Evolutionary conservation across 1,139 yeast genomes (phyloP).

Genomic region (Hemisphaericaspora lyxosophila): DNA sequence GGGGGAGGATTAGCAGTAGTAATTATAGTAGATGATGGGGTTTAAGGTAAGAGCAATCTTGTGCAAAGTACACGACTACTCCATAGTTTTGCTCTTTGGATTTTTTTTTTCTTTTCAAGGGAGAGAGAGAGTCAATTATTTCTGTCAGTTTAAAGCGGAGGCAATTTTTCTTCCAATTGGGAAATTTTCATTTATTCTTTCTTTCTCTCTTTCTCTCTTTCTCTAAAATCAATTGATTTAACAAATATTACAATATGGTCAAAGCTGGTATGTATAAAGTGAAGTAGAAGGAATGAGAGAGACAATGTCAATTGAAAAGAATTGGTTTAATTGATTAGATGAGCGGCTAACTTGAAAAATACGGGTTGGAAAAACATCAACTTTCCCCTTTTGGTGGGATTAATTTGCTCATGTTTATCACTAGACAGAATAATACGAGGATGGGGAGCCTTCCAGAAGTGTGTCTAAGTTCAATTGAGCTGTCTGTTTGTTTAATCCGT

Average conservation of each 20-base stretch:
- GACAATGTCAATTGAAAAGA: neutral
- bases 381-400: neutral
- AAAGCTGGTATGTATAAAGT: constrained; percentile 33
- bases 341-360: neutral
- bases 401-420: neutral
- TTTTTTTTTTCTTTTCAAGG: neutral
- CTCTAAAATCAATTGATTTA: constrained; percentile 3
- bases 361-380: neutral
- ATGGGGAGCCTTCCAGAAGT: too few species aligned
- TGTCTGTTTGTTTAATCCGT: too few species aligned
- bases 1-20: too few species aligned
- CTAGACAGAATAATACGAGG: too few species aligned
- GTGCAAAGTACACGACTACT: neutral
- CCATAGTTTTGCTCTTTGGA: neutral
- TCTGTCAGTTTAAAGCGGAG: neutral
- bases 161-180: neutral
- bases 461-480: too few species aligned
- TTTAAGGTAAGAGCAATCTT: too few species aligned
- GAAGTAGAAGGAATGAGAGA: neutral
- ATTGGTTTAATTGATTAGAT: neutral
- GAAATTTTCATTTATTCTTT: constrained; percentile 1
- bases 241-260: constrained; percentile 25
- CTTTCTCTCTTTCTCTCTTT: neutral
- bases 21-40: too few species aligned
- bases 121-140: neutral